These are phyloP conservation scores for Stephanodiscus minutulus DNA, from an alignment of 108 stramenopile species.

Conservation along the genomic window DNA sequence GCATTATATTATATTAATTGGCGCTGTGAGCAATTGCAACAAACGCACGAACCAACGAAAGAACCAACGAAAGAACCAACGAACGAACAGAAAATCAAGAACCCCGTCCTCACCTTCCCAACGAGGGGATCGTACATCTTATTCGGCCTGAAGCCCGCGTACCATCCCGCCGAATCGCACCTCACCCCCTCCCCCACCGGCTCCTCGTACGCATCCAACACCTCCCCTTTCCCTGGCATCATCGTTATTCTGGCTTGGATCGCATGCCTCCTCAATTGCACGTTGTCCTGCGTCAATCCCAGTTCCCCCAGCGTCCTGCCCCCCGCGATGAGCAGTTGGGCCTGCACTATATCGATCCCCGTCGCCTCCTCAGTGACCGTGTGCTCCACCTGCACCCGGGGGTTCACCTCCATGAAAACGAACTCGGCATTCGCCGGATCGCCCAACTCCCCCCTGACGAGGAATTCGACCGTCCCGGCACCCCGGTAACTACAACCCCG, in stretches of 20 bases:
- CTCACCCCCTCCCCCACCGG: constrained; percentile 71
- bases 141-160: constrained; percentile 58
- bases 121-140: constrained; percentile 83
- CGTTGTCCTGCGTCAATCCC: constrained; percentile 47
- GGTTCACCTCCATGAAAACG: constrained; percentile 93
- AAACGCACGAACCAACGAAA: background rate
- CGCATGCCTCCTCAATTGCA: constrained; percentile 55
- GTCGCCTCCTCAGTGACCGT: constrained; percentile 89
- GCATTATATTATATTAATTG: background rate
- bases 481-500: constrained; percentile 77
- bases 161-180: constrained; percentile 60
- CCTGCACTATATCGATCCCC: constrained; percentile 83
- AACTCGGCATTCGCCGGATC: constrained; percentile 53
- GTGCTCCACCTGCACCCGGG: constrained; percentile 88
- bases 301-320: constrained; percentile 77
- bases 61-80: background rate
- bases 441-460: constrained; percentile 65
- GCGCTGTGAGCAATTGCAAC: background rate
- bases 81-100: constrained; percentile 18
- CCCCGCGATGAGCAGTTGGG: constrained; percentile 76
- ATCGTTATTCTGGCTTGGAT: constrained; percentile 84
- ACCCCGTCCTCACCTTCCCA: constrained; percentile 39
- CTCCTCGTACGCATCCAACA: constrained; percentile 55
- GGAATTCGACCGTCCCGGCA: constrained; percentile 90
- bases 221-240: constrained; percentile 66